phyloP scores from a whole-genome alignment of 257 asterid species.

The Solanum rostratum region DNA sequence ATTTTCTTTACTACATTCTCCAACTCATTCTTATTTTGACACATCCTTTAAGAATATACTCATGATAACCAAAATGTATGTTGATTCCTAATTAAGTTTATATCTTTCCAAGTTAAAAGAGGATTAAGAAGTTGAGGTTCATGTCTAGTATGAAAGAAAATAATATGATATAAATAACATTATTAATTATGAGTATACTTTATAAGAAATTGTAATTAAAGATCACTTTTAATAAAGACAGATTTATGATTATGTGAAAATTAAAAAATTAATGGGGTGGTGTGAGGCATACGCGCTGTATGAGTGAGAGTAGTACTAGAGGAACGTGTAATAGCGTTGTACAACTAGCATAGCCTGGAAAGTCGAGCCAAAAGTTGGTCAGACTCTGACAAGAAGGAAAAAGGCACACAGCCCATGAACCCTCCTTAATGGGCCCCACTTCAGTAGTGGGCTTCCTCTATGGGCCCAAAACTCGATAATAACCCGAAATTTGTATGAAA shows the following conservation, averaged over 20 bases:
- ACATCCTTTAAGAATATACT: too few relatives aligned
- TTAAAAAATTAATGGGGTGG: not conserved
- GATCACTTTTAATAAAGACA: too few relatives aligned
- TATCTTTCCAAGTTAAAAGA: too few relatives aligned
- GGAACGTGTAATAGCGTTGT: not conserved
- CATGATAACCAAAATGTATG: too few relatives aligned
- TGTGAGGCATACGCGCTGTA: not conserved
- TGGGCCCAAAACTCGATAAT: not conserved
- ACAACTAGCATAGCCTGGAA: not conserved
- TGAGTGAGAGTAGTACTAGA: not conserved
- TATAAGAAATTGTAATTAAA: too few relatives aligned
- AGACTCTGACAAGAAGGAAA: not conserved
- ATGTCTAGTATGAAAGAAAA: too few relatives aligned
- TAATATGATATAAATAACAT: too few relatives aligned
- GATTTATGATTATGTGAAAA: too few relatives aligned
- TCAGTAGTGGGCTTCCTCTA: not conserved
- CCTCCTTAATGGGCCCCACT: not conserved
- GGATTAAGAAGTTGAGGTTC: too few relatives aligned
- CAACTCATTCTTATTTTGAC: too few relatives aligned
- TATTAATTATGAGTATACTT: too few relatives aligned
- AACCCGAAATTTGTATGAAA: not conserved
- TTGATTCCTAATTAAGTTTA: too few relatives aligned
- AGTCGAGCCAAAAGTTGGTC: slow-evolving; percentile 1
- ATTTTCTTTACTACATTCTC: not conserved
- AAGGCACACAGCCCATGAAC: not conserved